Conservation (phyloP, 1,284 basidiomycete genomes). For the Pseudozyma tsukubaensis region DNA sequence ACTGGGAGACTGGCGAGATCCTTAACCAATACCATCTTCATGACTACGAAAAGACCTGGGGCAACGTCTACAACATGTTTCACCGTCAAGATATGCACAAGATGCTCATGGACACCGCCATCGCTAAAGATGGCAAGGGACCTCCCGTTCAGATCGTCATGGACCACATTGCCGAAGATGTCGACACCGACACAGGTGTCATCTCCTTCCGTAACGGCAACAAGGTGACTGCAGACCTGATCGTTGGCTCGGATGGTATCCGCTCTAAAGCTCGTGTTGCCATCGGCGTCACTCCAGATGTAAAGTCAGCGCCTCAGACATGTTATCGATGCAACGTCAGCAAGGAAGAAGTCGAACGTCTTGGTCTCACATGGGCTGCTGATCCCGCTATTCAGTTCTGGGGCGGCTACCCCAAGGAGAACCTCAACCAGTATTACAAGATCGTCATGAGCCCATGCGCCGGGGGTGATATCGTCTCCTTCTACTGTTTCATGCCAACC, state of each 20-base stretch:
- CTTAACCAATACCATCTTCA: slow-evolving; percentile 50
- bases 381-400: slow-evolving; percentile 70
- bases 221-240: slow-evolving; percentile 73
- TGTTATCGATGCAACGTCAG: slow-evolving; percentile 70
- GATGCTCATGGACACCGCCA: slow-evolving; percentile 62
- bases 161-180: slow-evolving; percentile 69
- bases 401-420: slow-evolving; percentile 63
- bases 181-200: slow-evolving; percentile 64
- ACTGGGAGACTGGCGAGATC: slow-evolving; percentile 46
- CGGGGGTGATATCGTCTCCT: slow-evolving; percentile 68
- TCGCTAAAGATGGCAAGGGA: slow-evolving; percentile 59
- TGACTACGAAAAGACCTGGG: slow-evolving; percentile 51
- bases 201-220: slow-evolving; percentile 72
- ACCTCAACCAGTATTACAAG: slow-evolving; percentile 68
- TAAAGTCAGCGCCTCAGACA: slow-evolving; percentile 68
- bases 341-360: slow-evolving; percentile 61
- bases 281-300: slow-evolving; percentile 49
- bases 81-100: slow-evolving; percentile 69
- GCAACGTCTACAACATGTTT: slow-evolving; percentile 65
- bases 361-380: slow-evolving; percentile 68
- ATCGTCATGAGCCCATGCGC: slow-evolving; percentile 70
- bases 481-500: slow-evolving; percentile 67
- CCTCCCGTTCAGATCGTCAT: slow-evolving; percentile 57
- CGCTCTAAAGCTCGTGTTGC: slow-evolving; percentile 61
- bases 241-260: slow-evolving; percentile 77